Percentiles rank a stretch among this genome's conserved stretches.
Evolutionary conservation across 1,284 basidiomycete species (phyloP).

Genomic region (Cystobasidium slooffiae): DNA sequence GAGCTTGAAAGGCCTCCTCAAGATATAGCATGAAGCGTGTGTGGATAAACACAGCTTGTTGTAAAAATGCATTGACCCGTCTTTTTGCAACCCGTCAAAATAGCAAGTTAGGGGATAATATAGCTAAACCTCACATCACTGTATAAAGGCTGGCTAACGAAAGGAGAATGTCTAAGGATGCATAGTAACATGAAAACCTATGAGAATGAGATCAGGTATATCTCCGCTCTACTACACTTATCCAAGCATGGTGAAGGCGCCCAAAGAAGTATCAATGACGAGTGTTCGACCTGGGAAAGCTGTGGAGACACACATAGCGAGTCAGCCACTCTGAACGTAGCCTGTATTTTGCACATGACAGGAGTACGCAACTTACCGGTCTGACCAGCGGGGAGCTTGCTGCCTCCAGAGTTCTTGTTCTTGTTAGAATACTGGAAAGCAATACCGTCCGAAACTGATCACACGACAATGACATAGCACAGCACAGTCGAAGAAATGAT

Average conservation of each 20-base stretch:
- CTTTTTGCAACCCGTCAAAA: no score
- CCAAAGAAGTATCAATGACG: conserved; percentile 1
- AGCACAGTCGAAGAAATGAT: background rate
- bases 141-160: no score
- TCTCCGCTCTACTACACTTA: background rate
- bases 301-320: background rate
- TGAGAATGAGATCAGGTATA: no score
- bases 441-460: conserved; percentile 11
- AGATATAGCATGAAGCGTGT: no score
- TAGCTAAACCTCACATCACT: no score
- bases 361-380: background rate
- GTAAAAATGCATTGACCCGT: no score
- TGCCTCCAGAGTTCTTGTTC: conserved; percentile 11
- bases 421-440: conserved; percentile 19
- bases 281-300: conserved; percentile 21
- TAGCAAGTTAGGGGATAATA: no score
- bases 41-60: no score
- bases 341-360: background rate
- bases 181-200: no score
- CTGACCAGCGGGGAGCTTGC: background rate
- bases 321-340: background rate
- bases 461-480: background rate
- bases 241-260: conserved; percentile 6
- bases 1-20: no score
- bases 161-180: no score